Evolutionary conservation across 352 stramenopile species (phyloP), one percentile per base, ranked within the genome.

Genomic region (Phytophthora tentaculata): DNA sequence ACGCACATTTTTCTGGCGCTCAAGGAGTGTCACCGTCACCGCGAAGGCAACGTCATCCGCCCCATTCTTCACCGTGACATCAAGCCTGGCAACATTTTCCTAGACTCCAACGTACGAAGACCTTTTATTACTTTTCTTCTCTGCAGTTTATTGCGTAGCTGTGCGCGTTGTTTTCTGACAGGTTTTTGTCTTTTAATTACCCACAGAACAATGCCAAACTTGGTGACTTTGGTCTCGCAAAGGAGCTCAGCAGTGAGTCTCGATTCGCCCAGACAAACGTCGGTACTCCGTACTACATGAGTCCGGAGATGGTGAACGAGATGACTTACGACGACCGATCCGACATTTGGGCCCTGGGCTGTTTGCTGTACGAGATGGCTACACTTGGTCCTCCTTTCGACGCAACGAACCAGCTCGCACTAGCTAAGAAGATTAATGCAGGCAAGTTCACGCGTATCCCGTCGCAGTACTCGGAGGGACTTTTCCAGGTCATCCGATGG

Each of bases 251-350:
- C 60, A 96, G 88, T 50, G 87, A 97, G 72, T 96, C 84, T 61
- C 90, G 92, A 16, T 96, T 97, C 23, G 91, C 91, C 41, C 87
- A 95, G 64, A 97, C 91, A 14, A 96, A 97, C 49, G 91, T 98
- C 20, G 92, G 92, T 32, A 98, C 92, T 17, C 92, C 92, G 41
- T 97, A 97, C 77, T 98, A 98, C 80, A 97, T 98, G 91, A 96
- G 85, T 45, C 88, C 88, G 1, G 89, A 96, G 68, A 95, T 97
- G 86, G 89, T 97, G 54, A 97, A 97, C 64, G 90, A 97, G 62
- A 96, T 94, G 83, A 94, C 89, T 19, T 97, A 97, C 76, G 91
- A 97, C 67, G 90, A 97, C 67, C 88, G 91, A 26, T 97, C 89
- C 12, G 91, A 97, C 77, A 96, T 97, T 76, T 97, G 91, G 90